Conservation (phyloP, 441 rosid species). For the Dalechampia spathulata region DNA sequence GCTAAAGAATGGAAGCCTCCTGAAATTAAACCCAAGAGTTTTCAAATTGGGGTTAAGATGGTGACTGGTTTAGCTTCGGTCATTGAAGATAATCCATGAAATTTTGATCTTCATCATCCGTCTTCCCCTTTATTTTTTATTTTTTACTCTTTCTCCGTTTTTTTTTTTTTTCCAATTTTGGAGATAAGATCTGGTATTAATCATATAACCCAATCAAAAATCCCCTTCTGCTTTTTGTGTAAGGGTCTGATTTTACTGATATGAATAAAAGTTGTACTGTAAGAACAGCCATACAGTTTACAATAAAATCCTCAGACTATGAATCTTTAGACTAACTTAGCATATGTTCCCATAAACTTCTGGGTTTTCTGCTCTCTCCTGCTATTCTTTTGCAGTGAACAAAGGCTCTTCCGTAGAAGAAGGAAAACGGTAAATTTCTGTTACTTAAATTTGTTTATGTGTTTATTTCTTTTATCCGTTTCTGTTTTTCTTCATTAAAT, state of each 20-base stretch:
- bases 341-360: not conserved
- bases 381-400: too few species aligned
- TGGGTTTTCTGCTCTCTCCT: not conserved
- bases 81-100: conserved; percentile 32
- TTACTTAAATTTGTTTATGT: too few species aligned
- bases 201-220: conserved; percentile 14
- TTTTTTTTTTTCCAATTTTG: not conserved
- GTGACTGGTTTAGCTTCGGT: conserved; percentile 48
- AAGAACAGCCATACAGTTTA: conserved; percentile 4
- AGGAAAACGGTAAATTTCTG: too few species aligned
- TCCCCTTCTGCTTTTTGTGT: conserved; percentile 43
- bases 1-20: conserved; percentile 31
- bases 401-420: too few species aligned
- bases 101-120: conserved; percentile 9
- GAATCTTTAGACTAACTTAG: too few species aligned
- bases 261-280: conserved; percentile 15
- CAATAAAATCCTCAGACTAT: too few species aligned
- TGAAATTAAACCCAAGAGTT: conserved; percentile 34
- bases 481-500: not conserved
- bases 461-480: too few species aligned
- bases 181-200: conserved; percentile 9
- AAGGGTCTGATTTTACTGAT: conserved; percentile 36
- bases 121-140: not conserved
- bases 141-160: not conserved
- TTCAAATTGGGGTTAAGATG: conserved; percentile 29